Evolutionary conservation across 257 asterid species (phyloP).

Genomic region (Salvia hispanica): DNA sequence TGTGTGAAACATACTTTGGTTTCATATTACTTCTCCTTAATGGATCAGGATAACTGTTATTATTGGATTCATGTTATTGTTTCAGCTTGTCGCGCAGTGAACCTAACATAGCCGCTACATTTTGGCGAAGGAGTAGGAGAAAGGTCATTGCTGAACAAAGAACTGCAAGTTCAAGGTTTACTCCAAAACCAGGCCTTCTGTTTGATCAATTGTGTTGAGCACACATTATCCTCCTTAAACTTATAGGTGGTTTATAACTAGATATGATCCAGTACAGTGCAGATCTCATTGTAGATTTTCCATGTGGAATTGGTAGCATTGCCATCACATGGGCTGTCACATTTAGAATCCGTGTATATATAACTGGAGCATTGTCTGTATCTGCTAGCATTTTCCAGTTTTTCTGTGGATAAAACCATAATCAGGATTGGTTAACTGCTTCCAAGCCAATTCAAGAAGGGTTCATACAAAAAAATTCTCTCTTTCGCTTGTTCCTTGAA

Average conservation of each 20-base stretch:
- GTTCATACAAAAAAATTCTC: not conserved
- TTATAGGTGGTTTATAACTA: constrained; percentile 13
- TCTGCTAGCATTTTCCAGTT: constrained; percentile 1
- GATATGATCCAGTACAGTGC: not conserved
- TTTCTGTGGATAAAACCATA: constrained; percentile 17
- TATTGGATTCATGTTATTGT: constrained; percentile 37
- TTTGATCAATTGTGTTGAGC: constrained; percentile 28
- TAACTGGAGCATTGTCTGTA: constrained; percentile 11
- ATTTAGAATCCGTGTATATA: constrained; percentile 1
- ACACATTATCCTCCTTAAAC: constrained; percentile 14
- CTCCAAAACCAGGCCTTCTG: constrained; percentile 31
- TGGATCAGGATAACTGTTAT: constrained; percentile 20
- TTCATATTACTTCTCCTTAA: not conserved
- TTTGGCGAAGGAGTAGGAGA: constrained; percentile 97
- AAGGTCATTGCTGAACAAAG: constrained; percentile 82
- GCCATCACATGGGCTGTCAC: not conserved
- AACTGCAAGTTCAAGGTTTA: constrained; percentile 97
- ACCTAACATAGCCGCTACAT: constrained; percentile 83
- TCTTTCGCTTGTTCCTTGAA: not conserved
- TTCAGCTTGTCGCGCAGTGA: constrained; percentile 88
- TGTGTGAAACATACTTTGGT: constrained; percentile 18
- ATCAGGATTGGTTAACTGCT: not conserved
- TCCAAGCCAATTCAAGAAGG: not conserved
- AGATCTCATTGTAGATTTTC: constrained; percentile 19
- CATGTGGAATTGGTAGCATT: constrained; percentile 16